Conservation (phyloP, 2,329 filamentous ascomycete genomes). For the Phyllosticta citribraziliensis region DNA sequence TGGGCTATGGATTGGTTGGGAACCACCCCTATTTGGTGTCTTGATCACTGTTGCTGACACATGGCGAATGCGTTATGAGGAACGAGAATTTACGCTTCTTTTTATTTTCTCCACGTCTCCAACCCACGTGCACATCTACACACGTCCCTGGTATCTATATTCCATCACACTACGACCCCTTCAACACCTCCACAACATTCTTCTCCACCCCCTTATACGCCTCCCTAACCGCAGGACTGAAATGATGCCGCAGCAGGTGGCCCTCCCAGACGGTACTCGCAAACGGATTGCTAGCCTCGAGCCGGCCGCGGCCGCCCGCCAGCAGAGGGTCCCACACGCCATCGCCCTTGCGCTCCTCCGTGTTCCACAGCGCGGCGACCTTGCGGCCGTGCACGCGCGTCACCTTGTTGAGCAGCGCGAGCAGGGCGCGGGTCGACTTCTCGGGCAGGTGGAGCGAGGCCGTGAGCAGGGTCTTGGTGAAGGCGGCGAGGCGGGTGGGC, state of each 20-base stretch:
- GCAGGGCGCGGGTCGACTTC: conserved; percentile 71
- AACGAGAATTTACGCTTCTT: no score
- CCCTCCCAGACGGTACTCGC: conserved; percentile 89
- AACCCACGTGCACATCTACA: no score
- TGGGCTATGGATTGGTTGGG: no score
- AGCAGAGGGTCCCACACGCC: conserved; percentile 70
- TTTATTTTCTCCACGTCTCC: no score
- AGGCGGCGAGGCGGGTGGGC: conserved; percentile 77
- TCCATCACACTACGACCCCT: background rate
- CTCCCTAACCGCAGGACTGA: conserved; percentile 75
- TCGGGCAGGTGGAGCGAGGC: conserved; percentile 78
- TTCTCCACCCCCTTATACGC: conserved; percentile 40
- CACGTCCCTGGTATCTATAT: no score
- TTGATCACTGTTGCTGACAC: no score
- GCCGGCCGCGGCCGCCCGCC: conserved; percentile 38
- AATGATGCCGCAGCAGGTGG: conserved; percentile 76
- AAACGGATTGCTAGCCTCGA: conserved; percentile 85
- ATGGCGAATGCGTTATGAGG: no score
- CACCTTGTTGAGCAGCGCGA: conserved; percentile 69
- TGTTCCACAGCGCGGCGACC: conserved; percentile 81
- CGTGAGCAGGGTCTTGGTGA: conserved; percentile 83
- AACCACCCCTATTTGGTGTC: no score
- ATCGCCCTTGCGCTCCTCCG: conserved; percentile 86
- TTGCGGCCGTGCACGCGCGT: conserved; percentile 74
- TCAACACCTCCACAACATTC: background rate